These are phyloP conservation scores for Climacium dendroides DNA, from an alignment of 225 moss, liverwort and hornwort species.

Conservation along the genomic window DNA sequence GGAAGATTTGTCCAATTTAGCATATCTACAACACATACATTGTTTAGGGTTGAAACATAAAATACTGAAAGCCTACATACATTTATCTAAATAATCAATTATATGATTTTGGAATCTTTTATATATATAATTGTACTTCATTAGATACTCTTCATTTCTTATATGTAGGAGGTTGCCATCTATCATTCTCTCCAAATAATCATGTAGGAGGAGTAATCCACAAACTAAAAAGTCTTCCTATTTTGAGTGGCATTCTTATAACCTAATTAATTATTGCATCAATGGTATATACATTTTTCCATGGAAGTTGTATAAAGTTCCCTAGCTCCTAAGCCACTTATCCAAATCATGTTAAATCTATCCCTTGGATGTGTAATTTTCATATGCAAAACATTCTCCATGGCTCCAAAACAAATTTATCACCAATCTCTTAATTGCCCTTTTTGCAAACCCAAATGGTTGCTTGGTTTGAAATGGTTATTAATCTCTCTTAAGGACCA, in stretches of 20 bases:
- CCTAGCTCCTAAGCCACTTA: neutral
- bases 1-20: rapidly evolving
- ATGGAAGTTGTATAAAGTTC: neutral
- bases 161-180: neutral
- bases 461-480: rapidly evolving
- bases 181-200: neutral
- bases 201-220: neutral
- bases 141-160: neutral
- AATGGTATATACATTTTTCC: neutral
- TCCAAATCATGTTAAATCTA: neutral
- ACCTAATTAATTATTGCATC: neutral
- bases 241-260: neutral
- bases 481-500: too few species aligned
- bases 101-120: neutral
- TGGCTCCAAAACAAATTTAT: neutral
- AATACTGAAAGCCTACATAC: neutral
- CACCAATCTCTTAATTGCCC: neutral
- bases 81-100: neutral
- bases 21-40: rapidly evolving
- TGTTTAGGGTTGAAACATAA: neutral
- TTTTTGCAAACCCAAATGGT: neutral
- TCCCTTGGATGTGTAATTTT: neutral
- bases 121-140: neutral
- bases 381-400: rapidly evolving
- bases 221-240: neutral